phyloP scores from a whole-genome alignment of 306 rosid species.

The Fragaria iinumae region DNA sequence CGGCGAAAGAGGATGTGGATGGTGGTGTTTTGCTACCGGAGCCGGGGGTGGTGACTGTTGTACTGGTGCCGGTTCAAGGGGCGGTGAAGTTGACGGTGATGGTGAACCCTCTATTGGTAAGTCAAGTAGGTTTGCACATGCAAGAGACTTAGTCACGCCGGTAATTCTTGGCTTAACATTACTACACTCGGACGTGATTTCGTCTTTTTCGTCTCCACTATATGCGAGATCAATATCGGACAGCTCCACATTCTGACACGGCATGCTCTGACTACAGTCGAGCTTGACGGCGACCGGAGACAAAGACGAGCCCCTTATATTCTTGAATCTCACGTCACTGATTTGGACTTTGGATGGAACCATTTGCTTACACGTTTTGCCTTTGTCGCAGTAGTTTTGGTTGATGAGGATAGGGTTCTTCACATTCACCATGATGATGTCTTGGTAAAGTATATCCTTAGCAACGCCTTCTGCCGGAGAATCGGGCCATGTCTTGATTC shows the following conservation, averaged over 20 bases:
- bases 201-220: slow-evolving; percentile 11
- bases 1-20: too few relatives aligned
- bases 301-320: slow-evolving; percentile 33
- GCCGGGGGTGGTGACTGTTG: background rate
- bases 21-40: background rate
- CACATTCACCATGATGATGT: slow-evolving; percentile 43
- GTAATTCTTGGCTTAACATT: slow-evolving; percentile 34
- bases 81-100: background rate
- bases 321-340: slow-evolving; percentile 43
- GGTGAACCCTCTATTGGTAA: background rate
- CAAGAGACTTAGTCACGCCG: slow-evolving; percentile 17
- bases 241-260: slow-evolving; percentile 38
- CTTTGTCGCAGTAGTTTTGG: slow-evolving; percentile 47
- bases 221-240: slow-evolving; percentile 31
- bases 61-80: background rate
- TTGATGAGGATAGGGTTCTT: slow-evolving; percentile 39
- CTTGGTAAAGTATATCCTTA: slow-evolving; percentile 32
- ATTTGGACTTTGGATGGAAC: slow-evolving; percentile 41
- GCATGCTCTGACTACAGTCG: slow-evolving; percentile 30
- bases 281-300: slow-evolving; percentile 30
- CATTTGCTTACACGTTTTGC: slow-evolving; percentile 5
- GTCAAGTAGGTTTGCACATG: slow-evolving; percentile 8
- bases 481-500: slow-evolving; percentile 52
- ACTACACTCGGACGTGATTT: slow-evolving; percentile 21
- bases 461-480: background rate